Conservation (phyloP, 345 rosid species). For the Salix purpurea region DNA sequence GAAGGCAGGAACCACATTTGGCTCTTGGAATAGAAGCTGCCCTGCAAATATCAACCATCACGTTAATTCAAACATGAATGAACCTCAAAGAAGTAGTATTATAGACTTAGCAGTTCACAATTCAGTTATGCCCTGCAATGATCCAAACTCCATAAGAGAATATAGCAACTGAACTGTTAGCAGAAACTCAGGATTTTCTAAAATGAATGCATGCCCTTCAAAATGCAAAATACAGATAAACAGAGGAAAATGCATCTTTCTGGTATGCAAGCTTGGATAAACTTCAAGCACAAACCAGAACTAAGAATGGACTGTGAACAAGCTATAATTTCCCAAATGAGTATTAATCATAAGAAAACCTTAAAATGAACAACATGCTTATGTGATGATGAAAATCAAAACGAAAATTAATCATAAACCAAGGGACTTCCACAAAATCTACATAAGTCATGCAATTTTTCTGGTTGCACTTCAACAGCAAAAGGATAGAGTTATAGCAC, state of each 20-base stretch:
- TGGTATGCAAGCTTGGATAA: background rate
- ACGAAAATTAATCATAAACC: background rate
- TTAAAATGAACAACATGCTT: background rate
- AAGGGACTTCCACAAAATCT: background rate
- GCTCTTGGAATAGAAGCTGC: conserved; percentile 27
- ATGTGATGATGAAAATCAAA: background rate
- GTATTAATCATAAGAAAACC: background rate
- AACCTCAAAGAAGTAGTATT: background rate
- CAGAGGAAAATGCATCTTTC: background rate
- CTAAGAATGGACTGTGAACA: background rate
- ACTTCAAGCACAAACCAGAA: background rate
- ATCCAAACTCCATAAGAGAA: background rate
- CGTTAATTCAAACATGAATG: background rate
- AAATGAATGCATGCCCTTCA: background rate
- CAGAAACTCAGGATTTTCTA: background rate
- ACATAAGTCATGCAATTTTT: background rate
- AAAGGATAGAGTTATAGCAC: background rate
- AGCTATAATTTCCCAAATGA: background rate
- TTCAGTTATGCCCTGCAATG: background rate
- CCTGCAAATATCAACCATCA: conserved; percentile 14
- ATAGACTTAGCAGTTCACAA: background rate
- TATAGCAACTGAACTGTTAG: background rate
- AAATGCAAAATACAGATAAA: background rate
- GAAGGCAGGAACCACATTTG: conserved; percentile 25
- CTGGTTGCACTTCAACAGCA: background rate